Evolutionary conservation across 2,329 filamentous ascomycete species (phyloP).

Genomic region (Cladosporium sp.): DNA sequence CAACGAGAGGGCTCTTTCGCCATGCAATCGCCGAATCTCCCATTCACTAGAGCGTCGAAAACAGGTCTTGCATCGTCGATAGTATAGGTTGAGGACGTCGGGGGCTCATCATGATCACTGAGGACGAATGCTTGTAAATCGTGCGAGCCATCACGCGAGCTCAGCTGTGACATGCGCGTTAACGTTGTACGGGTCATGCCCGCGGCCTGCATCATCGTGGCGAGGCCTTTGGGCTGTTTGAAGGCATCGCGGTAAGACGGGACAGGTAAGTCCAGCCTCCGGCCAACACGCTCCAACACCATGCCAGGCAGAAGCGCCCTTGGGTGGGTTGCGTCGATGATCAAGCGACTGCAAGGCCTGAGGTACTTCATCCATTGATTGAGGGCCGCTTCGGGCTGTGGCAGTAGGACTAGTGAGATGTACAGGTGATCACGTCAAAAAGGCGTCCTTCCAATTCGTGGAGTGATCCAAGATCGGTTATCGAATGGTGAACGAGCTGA

Average conservation of each 20-base stretch:
- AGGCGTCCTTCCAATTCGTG: constrained; percentile 12
- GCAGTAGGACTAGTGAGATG: constrained; percentile 37
- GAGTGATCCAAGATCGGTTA: constrained; percentile 29
- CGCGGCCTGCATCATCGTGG: constrained; percentile 28
- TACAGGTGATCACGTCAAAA: constrained; percentile 33
- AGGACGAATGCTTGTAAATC: constrained; percentile 17
- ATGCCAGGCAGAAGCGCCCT: constrained; percentile 33
- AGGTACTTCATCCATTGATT: constrained; percentile 34
- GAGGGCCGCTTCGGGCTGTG: constrained; percentile 32
- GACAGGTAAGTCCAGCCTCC: constrained; percentile 27
- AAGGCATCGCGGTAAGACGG: constrained; percentile 35
- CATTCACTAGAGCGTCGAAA: constrained; percentile 31
- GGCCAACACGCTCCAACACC: constrained; percentile 32
- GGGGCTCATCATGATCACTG: constrained; percentile 7
- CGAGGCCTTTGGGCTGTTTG: constrained; percentile 27
- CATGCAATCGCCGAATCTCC: constrained; percentile 22
- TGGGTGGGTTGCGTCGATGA: constrained; percentile 36
- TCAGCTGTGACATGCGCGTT: constrained; percentile 27
- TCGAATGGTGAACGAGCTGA: constrained; percentile 32
- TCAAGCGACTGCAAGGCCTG: constrained; percentile 35
- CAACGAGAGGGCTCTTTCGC: constrained; percentile 27
- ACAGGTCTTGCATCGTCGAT: constrained; percentile 16
- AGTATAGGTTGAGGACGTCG: neutral
- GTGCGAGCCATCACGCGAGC: constrained; percentile 26
- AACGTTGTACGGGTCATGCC: constrained; percentile 30